These are phyloP conservation scores for Perkinsus marinus DNA, from an alignment of 169 alveolate genomes.

Conservation along the genomic window DNA sequence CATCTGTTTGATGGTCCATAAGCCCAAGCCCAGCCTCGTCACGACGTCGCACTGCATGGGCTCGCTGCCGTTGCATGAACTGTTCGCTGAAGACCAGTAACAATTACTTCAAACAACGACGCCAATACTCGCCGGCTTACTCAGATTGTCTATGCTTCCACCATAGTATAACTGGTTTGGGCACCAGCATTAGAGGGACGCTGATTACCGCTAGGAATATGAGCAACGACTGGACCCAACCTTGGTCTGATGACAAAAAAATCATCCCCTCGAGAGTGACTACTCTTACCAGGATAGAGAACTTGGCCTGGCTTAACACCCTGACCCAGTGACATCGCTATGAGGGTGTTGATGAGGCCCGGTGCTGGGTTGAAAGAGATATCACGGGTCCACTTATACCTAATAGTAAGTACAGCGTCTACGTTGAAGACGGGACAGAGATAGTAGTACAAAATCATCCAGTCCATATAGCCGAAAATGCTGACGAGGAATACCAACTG, in stretches of 20 bases:
- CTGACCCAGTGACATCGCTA: conserved; percentile 64
- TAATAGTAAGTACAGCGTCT: neutral
- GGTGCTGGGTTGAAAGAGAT: conserved; percentile 33
- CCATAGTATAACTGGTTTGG: conserved; percentile 67
- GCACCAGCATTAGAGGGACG: conserved; percentile 85
- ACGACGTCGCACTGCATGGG: neutral
- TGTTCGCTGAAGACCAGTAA: neutral
- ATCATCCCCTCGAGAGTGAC: neutral
- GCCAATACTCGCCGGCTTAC: neutral
- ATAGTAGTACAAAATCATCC: conserved; percentile 61
- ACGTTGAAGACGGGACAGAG: neutral
- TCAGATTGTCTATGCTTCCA: neutral
- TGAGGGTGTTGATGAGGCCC: conserved; percentile 78
- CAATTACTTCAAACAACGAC: neutral
- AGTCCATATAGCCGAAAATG: conserved; percentile 88
- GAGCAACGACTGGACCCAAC: conserved; percentile 55
- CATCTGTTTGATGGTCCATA: neutral
- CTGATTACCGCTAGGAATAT: conserved; percentile 56
- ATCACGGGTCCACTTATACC: conserved; percentile 73
- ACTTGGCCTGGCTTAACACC: neutral
- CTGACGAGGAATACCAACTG: conserved; percentile 79
- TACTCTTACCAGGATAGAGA: neutral
- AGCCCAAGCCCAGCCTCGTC: neutral
- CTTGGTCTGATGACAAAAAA: conserved; percentile 18
- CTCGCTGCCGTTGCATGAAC: neutral